A percentile compares a stretch with the other conserved stretches of the same genome.
phyloP scores from a whole-genome alignment of 305 asterid species.

The Stenogyne calaminthoides region DNA sequence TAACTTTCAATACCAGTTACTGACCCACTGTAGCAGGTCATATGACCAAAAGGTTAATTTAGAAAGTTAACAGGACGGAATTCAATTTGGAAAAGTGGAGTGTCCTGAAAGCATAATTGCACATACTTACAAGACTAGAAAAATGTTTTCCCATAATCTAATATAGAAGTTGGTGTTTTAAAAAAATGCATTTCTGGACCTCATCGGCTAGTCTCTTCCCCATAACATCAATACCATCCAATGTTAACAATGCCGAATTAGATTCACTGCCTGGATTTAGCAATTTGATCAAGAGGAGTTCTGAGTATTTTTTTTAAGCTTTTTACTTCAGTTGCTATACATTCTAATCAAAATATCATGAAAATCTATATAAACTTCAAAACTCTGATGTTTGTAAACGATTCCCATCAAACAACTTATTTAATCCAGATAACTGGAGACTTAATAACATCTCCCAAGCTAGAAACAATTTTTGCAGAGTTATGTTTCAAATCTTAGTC shows the following conservation, averaged over 20 bases:
- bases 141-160: too few relatives aligned
- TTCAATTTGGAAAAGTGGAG: too few relatives aligned
- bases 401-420: neutral
- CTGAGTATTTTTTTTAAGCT: neutral
- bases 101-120: too few relatives aligned
- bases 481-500: neutral
- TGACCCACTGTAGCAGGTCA: too few relatives aligned
- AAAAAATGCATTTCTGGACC: slow-evolving; percentile 50
- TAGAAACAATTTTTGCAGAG: neutral
- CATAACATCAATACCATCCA: slow-evolving; percentile 91
- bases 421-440: neutral
- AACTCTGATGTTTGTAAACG: neutral
- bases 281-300: slow-evolving; percentile 24
- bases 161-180: neutral
- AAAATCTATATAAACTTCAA: slow-evolving; percentile 5
- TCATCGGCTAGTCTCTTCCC: slow-evolving; percentile 89
- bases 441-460: neutral
- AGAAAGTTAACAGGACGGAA: too few relatives aligned
- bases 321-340: slow-evolving; percentile 22
- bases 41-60: too few relatives aligned
- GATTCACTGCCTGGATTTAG: slow-evolving; percentile 80
- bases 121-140: too few relatives aligned
- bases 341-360: slow-evolving; percentile 11
- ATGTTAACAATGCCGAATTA: slow-evolving; percentile 68
- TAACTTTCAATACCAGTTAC: too few relatives aligned